Percentiles rank a stretch among this genome's conserved stretches.
Conservation (phyloP, 192 early-diverging fungal genomes). For the Geranomyces variabilis region DNA sequence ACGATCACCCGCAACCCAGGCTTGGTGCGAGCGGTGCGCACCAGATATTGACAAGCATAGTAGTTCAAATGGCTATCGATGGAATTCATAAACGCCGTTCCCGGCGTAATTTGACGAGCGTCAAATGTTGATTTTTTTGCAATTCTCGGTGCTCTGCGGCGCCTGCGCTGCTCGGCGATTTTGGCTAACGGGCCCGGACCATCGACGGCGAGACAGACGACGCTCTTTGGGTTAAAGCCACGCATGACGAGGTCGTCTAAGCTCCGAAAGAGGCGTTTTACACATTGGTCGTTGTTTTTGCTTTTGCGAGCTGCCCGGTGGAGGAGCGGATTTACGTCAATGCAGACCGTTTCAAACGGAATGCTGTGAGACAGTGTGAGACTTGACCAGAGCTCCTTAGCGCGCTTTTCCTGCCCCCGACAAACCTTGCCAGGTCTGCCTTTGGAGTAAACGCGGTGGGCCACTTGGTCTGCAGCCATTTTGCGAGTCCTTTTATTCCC, state of each 20-base stretch:
- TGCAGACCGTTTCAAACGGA: neutral
- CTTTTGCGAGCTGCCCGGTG: neutral
- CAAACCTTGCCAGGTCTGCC: neutral
- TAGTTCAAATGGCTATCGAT: neutral
- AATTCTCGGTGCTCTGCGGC: neutral
- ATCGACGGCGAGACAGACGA: neutral
- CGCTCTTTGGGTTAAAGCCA: neutral
- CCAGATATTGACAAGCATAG: neutral
- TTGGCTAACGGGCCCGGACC: neutral
- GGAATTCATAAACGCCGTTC: neutral
- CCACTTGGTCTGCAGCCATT: neutral
- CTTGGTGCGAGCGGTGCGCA: neutral
- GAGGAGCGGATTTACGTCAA: neutral
- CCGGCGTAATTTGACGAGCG: neutral
- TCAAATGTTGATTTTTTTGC: neutral
- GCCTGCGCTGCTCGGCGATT: neutral
- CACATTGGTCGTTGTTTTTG: neutral
- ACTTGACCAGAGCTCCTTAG: neutral
- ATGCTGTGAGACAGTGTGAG: neutral
- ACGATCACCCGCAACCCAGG: constrained; percentile 1
- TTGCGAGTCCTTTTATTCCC: neutral
- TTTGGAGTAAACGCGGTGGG: neutral
- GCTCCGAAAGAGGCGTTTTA: neutral
- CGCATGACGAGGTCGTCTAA: neutral
- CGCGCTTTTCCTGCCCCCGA: neutral